Evolutionary conservation across 2,329 filamentous ascomycete genomes (phyloP), one percentile per base, ranked within the genome.

Genomic region (Fusarium longipes): DNA sequence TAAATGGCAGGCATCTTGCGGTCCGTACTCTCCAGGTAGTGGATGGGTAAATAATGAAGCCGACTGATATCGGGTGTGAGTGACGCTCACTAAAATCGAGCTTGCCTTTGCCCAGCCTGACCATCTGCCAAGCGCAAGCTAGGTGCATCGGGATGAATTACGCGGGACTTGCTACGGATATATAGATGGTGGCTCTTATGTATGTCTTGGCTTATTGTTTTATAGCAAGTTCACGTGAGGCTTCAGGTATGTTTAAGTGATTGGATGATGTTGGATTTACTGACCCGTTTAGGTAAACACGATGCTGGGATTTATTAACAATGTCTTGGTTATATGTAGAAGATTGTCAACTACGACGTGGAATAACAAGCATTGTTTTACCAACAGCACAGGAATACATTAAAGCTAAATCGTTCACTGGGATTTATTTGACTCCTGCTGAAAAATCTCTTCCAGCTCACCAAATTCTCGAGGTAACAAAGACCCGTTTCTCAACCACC

Each of bases 41-140:
- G 11, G n/a, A 10, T 9, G 22, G 18, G 27, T 15, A 48, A 29
- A 10, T 15, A 40, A 50, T n/a, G 35, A 30, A 38, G 51, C 47
- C 61, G 65, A 57, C 17, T 33, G 36, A 38, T 63, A 24, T 58
- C 59, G 39, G 51, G 17, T 32, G n/a, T 43, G 38, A 27, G 27
- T 27, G n/a, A 24, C 22, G 38, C 4, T 29, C 15, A 8, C 25
- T 49, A 12, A 32, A 32, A 56, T 48, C 48, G 48, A 24, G 24
- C 43, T 32, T 18, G 45, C 33, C 25, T 45, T 32, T 30, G 24
- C 25, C 32, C 24, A 6, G 25, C 25, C 38, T 22, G 18, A 25
- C 29, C 14, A 43, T 30, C 9, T 22, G 25, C 14, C n/a, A 45
- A 18, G 32, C 40, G 22, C 35, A 60, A 60, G 36, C 43, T 39